Conservation (phyloP, 805 yeast species). For the Metschnikowia colocasiae region DNA sequence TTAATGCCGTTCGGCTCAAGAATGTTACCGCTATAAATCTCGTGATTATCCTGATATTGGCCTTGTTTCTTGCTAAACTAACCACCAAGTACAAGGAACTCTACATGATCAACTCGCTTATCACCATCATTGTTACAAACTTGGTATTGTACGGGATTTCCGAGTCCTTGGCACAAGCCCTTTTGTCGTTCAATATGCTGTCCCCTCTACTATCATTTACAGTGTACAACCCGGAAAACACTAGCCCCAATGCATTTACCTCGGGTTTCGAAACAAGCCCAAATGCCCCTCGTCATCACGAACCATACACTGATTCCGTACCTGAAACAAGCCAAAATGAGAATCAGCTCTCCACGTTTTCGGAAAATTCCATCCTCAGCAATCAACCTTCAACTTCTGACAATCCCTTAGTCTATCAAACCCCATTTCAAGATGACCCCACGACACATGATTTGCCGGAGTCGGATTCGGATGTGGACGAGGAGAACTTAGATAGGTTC, state of each 20-base stretch:
- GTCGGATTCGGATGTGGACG: slow-evolving; percentile 22
- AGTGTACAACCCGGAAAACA: not conserved
- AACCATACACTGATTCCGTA: slow-evolving; percentile 1
- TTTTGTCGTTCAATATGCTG: slow-evolving; percentile 30
- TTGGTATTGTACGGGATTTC: slow-evolving; percentile 83
- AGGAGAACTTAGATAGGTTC: slow-evolving; percentile 29
- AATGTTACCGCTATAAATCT: slow-evolving; percentile 58
- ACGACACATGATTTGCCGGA: not conserved
- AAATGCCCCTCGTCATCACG: not conserved
- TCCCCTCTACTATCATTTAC: slow-evolving; percentile 7
- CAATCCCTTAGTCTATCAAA: not conserved
- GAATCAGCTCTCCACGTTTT: not conserved
- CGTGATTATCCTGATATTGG: slow-evolving; percentile 47
- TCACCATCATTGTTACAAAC: slow-evolving; percentile 81
- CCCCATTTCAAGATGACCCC: not conserved
- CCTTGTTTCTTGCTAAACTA: slow-evolving; percentile 47
- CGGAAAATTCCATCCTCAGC: not conserved
- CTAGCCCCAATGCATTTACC: not conserved
- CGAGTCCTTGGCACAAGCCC: slow-evolving; percentile 82
- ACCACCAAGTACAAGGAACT: slow-evolving; percentile 56
- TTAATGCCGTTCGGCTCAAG: slow-evolving; percentile 36
- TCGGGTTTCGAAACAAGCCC: not conserved
- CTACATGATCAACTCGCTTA: slow-evolving; percentile 60
- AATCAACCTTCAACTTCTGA: not conserved
- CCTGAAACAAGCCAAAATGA: not conserved